Conservation (phyloP, 2,329 filamentous ascomycete species). For the Lachnellula suecica region DNA sequence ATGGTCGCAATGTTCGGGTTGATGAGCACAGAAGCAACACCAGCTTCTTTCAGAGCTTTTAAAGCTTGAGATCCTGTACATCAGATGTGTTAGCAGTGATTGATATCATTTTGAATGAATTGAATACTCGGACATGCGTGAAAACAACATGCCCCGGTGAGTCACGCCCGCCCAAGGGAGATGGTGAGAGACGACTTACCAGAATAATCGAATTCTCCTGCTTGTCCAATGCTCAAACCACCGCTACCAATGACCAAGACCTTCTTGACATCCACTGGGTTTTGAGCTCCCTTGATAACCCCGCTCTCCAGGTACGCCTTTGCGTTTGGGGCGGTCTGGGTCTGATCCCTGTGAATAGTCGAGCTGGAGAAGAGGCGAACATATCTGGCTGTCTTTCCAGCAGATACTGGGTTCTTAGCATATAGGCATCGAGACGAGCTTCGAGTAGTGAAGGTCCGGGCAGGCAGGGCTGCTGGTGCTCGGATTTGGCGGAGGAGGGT, state of each 20-base stretch:
- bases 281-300: slow-evolving; percentile 72
- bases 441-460: slow-evolving; percentile 31
- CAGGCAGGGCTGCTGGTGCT: slow-evolving; percentile 19
- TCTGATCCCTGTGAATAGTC: slow-evolving; percentile 26
- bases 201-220: slow-evolving; percentile 98
- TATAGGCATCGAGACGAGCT: slow-evolving; percentile 23
- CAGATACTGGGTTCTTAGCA: slow-evolving; percentile 20
- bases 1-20: slow-evolving; percentile 99
- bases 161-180: slow-evolving; percentile 18
- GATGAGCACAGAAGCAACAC: slow-evolving; percentile 86
- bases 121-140: background rate
- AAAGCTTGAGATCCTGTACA: slow-evolving; percentile 84
- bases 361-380: slow-evolving; percentile 33
- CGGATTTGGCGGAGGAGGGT: slow-evolving; percentile 32
- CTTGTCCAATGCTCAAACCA: slow-evolving; percentile 94
- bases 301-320: slow-evolving; percentile 89
- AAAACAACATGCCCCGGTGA: slow-evolving; percentile 14
- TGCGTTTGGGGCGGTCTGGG: slow-evolving; percentile 73
- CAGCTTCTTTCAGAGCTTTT: slow-evolving; percentile 95
- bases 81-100: slow-evolving; percentile 18
- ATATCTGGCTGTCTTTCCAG: slow-evolving; percentile 25
- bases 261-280: slow-evolving; percentile 90
- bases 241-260: slow-evolving; percentile 95
- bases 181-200: slow-evolving; percentile 49
- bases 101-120: background rate